Evolutionary conservation across 2,329 filamentous ascomycete species (phyloP).

Genomic region (Neophaeococcomyces aloes): DNA sequence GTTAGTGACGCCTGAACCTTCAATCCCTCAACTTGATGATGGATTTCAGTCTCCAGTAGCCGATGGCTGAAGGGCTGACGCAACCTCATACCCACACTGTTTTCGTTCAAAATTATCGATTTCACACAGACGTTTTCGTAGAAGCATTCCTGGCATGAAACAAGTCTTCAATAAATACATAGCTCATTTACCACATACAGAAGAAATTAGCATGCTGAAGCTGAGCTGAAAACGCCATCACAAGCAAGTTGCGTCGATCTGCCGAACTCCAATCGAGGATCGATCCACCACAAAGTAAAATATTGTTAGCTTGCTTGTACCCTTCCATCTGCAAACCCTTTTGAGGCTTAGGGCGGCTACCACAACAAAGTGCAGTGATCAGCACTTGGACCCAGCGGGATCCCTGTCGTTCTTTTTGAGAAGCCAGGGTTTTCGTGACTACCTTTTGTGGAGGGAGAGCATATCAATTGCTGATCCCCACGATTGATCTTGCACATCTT

Average conservation of each 20-base stretch:
- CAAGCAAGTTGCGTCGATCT: conserved; percentile 7
- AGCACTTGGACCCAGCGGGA: background rate
- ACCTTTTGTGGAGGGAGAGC: conserved; percentile 6
- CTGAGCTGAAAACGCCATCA: background rate
- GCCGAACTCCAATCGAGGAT: conserved; percentile 3
- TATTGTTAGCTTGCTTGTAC: too few species aligned
- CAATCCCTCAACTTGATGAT: background rate
- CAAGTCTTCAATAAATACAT: background rate
- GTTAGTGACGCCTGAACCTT: conserved; percentile 6
- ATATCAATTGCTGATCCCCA: conserved; percentile 5
- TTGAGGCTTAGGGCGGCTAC: background rate
- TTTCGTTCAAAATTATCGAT: background rate
- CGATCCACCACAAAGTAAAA: conserved; percentile 1
- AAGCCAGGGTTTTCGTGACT: conserved; percentile 1
- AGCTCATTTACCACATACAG: background rate
- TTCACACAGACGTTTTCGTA: background rate
- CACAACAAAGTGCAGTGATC: conserved; percentile 1
- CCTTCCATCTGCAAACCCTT: too few species aligned
- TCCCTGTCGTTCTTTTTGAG: background rate
- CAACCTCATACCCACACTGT: conserved; percentile 1
- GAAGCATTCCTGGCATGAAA: conserved; percentile 4
- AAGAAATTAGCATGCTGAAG: background rate
- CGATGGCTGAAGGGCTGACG: conserved; percentile 2
- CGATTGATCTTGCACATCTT: conserved; percentile 6
- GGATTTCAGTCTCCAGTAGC: background rate